A percentile compares a stretch with the other conserved stretches of the same genome.
These are phyloP conservation scores for Dactylella cylindrospora DNA, from an alignment of 2,329 filamentous ascomycete genomes.

Conservation along the genomic window DNA sequence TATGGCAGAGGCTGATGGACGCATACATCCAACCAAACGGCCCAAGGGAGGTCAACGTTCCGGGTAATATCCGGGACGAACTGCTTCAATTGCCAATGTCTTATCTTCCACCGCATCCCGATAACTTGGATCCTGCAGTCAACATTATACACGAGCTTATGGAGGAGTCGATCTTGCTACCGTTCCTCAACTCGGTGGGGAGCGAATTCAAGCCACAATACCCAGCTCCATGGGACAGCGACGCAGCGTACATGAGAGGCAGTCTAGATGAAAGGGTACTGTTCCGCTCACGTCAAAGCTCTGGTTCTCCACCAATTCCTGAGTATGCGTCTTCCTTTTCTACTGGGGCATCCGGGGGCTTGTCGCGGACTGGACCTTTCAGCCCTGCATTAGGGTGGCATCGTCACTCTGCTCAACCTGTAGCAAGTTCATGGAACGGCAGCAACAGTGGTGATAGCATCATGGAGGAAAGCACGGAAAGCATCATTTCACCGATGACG, in stretches of 20 bases:
- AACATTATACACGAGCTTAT: constrained; percentile 91
- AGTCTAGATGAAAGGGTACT: constrained; percentile 45
- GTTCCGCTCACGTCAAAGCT: constrained; percentile 45
- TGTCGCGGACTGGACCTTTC: constrained; percentile 47
- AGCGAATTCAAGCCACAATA: constrained; percentile 54
- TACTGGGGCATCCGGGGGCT: constrained; percentile 41
- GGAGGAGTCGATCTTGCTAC: constrained; percentile 92
- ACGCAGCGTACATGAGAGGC: constrained; percentile 49
- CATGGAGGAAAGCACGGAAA: constrained; percentile 56
- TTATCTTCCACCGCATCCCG: constrained; percentile 68
- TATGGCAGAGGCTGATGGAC: constrained; percentile 86
- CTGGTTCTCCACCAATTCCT: constrained; percentile 47
- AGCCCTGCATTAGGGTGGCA: constrained; percentile 48
- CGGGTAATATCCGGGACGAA: constrained; percentile 77
- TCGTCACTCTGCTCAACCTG: constrained; percentile 44
- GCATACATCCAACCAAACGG: constrained; percentile 87
- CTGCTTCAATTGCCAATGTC: constrained; percentile 67
- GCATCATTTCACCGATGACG: constrained; percentile 55
- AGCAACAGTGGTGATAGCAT: constrained; percentile 47
- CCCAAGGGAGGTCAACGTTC: constrained; percentile 86
- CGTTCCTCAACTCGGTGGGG: constrained; percentile 71
- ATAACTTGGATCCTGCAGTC: constrained; percentile 76
- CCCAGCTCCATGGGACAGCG: constrained; percentile 51
- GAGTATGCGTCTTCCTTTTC: constrained; percentile 49
- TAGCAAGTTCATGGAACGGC: constrained; percentile 45